Conservation (phyloP, 371 early-diverging fungal species). For the Cokeromyces recurvatus region DNA sequence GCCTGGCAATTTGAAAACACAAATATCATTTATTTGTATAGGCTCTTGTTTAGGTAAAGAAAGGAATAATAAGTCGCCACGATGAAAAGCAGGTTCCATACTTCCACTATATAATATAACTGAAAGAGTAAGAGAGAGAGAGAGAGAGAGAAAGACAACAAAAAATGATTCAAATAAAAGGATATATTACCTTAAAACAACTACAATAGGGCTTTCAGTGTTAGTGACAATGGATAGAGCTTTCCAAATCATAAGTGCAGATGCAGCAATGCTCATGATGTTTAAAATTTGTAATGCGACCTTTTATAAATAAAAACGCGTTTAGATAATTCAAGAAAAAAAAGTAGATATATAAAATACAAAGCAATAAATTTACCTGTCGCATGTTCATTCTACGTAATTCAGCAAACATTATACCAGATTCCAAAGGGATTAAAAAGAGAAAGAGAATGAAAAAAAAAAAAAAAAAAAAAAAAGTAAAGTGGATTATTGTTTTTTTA, state of each 20-base stretch:
- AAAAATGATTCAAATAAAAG: too few species aligned
- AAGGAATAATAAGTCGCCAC: slow-evolving; percentile 97
- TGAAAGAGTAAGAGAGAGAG: too few species aligned
- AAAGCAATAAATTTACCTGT: slow-evolving; percentile 21
- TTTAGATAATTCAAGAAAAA: background rate
- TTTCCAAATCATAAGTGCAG: slow-evolving; percentile 98
- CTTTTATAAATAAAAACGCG: slow-evolving; percentile 9
- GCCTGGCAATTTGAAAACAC: slow-evolving; percentile 92
- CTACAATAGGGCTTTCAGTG: slow-evolving; percentile 97
- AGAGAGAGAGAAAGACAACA: too few species aligned
- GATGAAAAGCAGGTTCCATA: slow-evolving; percentile 98
- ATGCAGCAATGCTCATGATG: slow-evolving; percentile 78
- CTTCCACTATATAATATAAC: slow-evolving; percentile 92
- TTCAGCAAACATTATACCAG: slow-evolving; percentile 45
- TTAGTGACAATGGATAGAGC: slow-evolving; percentile 80
- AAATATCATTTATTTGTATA: slow-evolving; percentile 90
- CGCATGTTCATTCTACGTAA: slow-evolving; percentile 44
- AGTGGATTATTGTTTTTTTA: too few species aligned
- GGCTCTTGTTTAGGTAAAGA: slow-evolving; percentile 62
- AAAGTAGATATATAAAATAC: background rate
- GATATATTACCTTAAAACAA: slow-evolving; percentile 89
- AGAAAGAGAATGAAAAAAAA: too few species aligned
- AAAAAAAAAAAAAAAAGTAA: background rate
- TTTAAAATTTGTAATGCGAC: slow-evolving; percentile 72
- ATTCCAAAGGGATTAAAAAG: background rate